These are phyloP conservation scores for Gliomastix tumulicola DNA, from an alignment of 2,329 filamentous ascomycete genomes.

Conservation along the genomic window DNA sequence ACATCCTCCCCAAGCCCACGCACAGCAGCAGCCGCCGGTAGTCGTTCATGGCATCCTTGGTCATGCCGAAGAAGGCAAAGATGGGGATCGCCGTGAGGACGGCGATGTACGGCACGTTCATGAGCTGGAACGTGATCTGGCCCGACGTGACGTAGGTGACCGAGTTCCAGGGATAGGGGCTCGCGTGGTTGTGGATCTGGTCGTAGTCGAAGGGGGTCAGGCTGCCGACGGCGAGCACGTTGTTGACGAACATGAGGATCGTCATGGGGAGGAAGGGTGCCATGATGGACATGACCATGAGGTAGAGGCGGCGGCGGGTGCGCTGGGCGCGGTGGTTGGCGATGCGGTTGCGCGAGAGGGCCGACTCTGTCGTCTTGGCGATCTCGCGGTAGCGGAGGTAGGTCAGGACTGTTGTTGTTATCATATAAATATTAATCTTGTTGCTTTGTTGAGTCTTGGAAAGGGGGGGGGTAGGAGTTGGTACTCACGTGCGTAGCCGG, in stretches of 20 bases:
- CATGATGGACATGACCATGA: conserved; percentile 46
- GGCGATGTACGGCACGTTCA: conserved; percentile 42
- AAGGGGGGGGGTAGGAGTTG: background rate
- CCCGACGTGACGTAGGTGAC: conserved; percentile 37
- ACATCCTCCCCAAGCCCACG: conserved; percentile 34
- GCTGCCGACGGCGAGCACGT: conserved; percentile 23
- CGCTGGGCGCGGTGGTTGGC: conserved; percentile 36
- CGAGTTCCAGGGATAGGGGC: conserved; percentile 35
- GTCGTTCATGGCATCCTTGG: conserved; percentile 42
- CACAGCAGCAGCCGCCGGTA: conserved; percentile 33
- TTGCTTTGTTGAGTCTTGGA: background rate
- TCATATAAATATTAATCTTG: background rate
- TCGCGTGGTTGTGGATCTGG: conserved; percentile 27
- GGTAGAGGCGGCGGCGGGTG: conserved; percentile 44
- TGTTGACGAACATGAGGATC: conserved; percentile 29
- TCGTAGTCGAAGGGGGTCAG: conserved; percentile 31
- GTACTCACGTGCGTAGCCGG: conserved; percentile 40
- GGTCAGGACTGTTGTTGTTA: conserved; percentile 37
- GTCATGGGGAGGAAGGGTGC: conserved; percentile 43
- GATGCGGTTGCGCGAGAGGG: conserved; percentile 30
- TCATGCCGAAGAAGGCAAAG: conserved; percentile 48
- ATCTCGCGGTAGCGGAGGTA: conserved; percentile 41
- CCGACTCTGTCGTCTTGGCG: conserved; percentile 28
- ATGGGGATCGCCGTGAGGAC: conserved; percentile 39
- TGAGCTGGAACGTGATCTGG: conserved; percentile 24